Evolutionary conservation across 345 rosid genomes (phyloP).

Genomic region (Hibiscus syriacus): DNA sequence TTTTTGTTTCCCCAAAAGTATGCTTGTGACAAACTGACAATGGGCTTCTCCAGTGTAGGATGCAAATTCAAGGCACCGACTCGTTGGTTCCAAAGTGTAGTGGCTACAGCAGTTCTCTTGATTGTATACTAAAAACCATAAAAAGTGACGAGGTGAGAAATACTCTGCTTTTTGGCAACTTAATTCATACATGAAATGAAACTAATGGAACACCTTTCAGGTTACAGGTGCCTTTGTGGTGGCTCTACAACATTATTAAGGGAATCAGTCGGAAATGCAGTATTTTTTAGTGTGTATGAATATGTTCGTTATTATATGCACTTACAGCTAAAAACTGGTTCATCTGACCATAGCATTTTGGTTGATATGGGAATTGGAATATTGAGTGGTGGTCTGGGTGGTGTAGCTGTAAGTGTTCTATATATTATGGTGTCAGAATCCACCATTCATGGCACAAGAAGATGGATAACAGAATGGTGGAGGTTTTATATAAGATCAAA

Average conservation of each 20-base stretch:
- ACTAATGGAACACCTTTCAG: constrained; percentile 52
- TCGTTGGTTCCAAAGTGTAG: constrained; percentile 56
- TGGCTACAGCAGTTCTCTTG: constrained; percentile 70
- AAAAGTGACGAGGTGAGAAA: constrained; percentile 82
- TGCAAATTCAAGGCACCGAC: constrained; percentile 95
- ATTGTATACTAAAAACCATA: constrained; percentile 67
- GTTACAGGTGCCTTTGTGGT: constrained; percentile 79
- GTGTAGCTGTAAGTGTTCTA: constrained; percentile 82
- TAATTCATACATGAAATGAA: neutral
- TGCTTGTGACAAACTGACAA: constrained; percentile 37
- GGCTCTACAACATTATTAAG: constrained; percentile 71
- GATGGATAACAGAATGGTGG: neutral
- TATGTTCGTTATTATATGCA: constrained; percentile 67
- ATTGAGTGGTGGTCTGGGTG: constrained; percentile 82
- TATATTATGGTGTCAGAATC: too few species aligned
- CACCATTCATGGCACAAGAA: too few species aligned
- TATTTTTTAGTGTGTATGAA: constrained; percentile 78
- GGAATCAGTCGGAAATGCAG: constrained; percentile 77
- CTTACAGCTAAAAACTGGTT: constrained; percentile 35
- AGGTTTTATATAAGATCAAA: neutral
- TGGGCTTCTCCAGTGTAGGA: constrained; percentile 75
- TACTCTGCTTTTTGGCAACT: constrained; percentile 11
- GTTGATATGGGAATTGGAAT: constrained; percentile 84
- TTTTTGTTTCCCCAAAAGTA: constrained; percentile 5
- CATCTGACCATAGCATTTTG: constrained; percentile 41